These are phyloP conservation scores for Capsaspora owczarzaki DNA, from an alignment of 78 protist species.

Conservation along the genomic window DNA sequence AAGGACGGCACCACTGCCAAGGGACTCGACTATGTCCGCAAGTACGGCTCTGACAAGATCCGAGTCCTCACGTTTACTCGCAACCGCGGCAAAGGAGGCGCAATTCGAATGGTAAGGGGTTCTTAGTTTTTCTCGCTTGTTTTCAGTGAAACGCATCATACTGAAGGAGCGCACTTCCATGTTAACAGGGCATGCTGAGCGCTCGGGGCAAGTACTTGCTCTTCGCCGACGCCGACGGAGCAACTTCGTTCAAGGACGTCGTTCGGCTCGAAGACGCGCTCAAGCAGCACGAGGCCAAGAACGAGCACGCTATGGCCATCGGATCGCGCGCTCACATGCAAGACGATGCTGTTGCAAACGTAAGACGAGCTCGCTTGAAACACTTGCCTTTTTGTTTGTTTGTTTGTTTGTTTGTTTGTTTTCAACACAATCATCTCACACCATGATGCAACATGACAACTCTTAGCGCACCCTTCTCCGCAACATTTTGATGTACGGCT, in stretches of 20 bases:
- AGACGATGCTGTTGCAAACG: conserved; percentile 5
- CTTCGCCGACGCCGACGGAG: conserved; percentile 51
- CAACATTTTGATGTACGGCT: conserved; percentile 34
- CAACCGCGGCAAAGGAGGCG: conserved; percentile 60
- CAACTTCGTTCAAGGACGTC: conserved; percentile 18
- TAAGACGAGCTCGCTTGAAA: background rate
- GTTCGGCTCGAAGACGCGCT: background rate
- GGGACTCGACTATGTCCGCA: background rate
- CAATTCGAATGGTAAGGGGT: conserved; percentile 16
- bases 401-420: background rate
- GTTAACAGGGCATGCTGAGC: conserved; percentile 10
- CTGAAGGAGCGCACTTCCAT: background rate
- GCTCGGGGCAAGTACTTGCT: conserved; percentile 22
- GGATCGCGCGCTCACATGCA: conserved; percentile 38
- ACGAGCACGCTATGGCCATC: conserved; percentile 1
- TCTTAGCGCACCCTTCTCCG: conserved; percentile 31
- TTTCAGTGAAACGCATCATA: background rate
- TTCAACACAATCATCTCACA: background rate
- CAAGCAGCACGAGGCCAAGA: background rate
- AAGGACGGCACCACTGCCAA: conserved; percentile 27
- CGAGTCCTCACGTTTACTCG: conserved; percentile 12
- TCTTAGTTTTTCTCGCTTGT: background rate
- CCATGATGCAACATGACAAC: background rate
- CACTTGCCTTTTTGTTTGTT: background rate
- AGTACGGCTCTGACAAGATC: conserved; percentile 5